phyloP scores from a whole-genome alignment of 1,284 basidiomycete species.

The Sanguinoderma infundibulare region DNA sequence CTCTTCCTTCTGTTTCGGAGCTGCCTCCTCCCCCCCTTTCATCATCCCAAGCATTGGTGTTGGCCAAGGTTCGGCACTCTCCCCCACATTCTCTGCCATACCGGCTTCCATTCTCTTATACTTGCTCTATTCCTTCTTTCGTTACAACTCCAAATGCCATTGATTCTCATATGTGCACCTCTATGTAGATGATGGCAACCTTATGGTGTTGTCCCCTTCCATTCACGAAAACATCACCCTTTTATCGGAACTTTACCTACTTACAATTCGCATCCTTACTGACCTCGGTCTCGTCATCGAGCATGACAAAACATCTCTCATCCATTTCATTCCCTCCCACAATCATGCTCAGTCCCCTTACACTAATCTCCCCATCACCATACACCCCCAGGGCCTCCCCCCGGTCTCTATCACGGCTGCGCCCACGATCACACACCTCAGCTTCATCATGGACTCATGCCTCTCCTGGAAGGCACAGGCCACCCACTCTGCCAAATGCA shows the following conservation, averaged over 20 bases:
- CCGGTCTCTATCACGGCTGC: no score
- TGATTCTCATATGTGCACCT: not conserved
- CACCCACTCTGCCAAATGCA: not conserved
- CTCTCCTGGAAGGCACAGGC: not conserved
- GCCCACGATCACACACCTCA: not conserved
- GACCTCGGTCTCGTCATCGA: conserved; percentile 15
- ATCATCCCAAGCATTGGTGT: conserved; percentile 1
- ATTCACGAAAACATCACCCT: not conserved
- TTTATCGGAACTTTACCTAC: not conserved
- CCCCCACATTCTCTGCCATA: conserved; percentile 16
- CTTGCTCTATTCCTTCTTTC: not conserved
- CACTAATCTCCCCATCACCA: no score
- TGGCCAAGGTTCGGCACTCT: conserved; percentile 22
- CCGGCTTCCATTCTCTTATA: conserved; percentile 14
- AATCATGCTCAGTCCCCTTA: no score
- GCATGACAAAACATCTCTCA: conserved; percentile 15
- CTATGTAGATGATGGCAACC: conserved; percentile 23
- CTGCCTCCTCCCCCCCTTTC: not conserved
- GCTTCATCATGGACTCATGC: not conserved
- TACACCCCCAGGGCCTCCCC: no score
- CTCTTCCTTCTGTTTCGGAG: conserved; percentile 11
- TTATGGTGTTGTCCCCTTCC: not conserved
- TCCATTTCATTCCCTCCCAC: conserved; percentile 23
- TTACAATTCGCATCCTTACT: not conserved
- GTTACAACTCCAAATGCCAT: not conserved